Evolutionary conservation across 202 grass and related monocot genomes (phyloP).

Genomic region (Elaeis oleifera): DNA sequence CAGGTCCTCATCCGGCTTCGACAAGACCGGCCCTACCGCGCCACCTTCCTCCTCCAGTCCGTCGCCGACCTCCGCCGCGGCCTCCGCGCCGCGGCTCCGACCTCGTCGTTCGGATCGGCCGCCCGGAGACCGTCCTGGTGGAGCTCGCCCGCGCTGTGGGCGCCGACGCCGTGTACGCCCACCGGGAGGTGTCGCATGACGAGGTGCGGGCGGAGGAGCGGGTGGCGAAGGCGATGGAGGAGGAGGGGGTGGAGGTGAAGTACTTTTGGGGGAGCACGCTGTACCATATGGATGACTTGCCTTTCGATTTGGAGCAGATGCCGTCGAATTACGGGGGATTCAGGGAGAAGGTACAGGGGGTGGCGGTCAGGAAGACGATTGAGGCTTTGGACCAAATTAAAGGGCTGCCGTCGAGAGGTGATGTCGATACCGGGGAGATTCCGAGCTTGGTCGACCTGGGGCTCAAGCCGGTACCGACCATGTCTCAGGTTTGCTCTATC

Average conservation of each 20-base stretch:
- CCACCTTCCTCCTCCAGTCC: constrained; percentile 16
- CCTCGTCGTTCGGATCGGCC: constrained; percentile 17
- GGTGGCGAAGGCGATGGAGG: constrained; percentile 16
- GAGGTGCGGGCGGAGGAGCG: constrained; percentile 16
- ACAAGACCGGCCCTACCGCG: constrained; percentile 21
- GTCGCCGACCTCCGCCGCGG: constrained; percentile 10
- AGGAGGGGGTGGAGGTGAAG: constrained; percentile 15
- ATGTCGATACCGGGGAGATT: constrained; percentile 11
- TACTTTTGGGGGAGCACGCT: constrained; percentile 24
- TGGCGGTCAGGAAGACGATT: constrained; percentile 7
- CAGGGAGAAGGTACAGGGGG: constrained; percentile 6
- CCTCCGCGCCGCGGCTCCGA: constrained; percentile 12
- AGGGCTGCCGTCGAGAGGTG: constrained; percentile 10
- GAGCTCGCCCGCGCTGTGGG: constrained; percentile 8
- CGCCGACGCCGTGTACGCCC: constrained; percentile 10
- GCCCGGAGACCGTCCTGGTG: constrained; percentile 13
- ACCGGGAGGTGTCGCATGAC: constrained; percentile 20
- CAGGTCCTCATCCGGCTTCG: constrained; percentile 14
- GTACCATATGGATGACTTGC: constrained; percentile 19
- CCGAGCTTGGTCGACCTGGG: constrained; percentile 18
- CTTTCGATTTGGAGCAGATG: constrained; percentile 15
- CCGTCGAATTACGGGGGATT: constrained; percentile 16
- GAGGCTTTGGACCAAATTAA: constrained; percentile 12
- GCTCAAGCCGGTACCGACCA: not conserved
- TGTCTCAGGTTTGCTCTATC: constrained; percentile 5